Percentiles rank a stretch among this genome's conserved stretches.
phyloP scores from a whole-genome alignment of 2,329 filamentous ascomycete genomes.

The Didymellaceae sp. region DNA sequence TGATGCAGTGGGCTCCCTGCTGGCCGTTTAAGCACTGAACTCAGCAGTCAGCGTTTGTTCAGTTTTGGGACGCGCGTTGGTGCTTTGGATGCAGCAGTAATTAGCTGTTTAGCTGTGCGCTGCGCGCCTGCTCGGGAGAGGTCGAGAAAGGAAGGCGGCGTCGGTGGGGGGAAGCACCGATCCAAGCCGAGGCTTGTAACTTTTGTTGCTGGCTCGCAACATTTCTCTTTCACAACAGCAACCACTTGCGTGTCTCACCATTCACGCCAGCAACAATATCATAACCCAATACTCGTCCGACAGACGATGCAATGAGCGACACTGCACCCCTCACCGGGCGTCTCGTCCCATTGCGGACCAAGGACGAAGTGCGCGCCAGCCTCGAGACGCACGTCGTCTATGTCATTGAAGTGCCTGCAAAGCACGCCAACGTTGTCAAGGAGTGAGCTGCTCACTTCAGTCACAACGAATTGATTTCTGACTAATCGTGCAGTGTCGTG shows the following conservation, averaged over 20 bases:
- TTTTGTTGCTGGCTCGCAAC: conserved; percentile 10
- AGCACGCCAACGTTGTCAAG: conserved; percentile 74
- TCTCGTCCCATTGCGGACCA: conserved; percentile 54
- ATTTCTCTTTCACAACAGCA: conserved; percentile 2
- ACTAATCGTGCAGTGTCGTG: conserved; percentile 51
- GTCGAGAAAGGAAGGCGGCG: conserved; percentile 4
- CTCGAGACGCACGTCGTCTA: conserved; percentile 67
- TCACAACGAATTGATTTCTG: conserved; percentile 16
- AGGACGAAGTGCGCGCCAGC: conserved; percentile 57
- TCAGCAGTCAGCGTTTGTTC: too few relatives aligned
- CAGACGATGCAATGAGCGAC: conserved; percentile 37
- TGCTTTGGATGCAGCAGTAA: too few relatives aligned
- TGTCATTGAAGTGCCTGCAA: conserved; percentile 74
- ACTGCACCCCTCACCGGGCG: conserved; percentile 26
- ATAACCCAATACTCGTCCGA: conserved; percentile 3
- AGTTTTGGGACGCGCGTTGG: too few relatives aligned
- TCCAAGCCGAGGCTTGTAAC: conserved; percentile 13
- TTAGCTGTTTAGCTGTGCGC: too few relatives aligned
- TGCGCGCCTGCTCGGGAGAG: conserved; percentile 3
- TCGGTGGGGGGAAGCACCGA: conserved; percentile 14
- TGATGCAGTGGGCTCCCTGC: too few relatives aligned
- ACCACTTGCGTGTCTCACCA: conserved; percentile 8
- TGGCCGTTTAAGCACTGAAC: too few relatives aligned
- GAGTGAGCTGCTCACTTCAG: conserved; percentile 61
- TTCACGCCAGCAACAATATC: conserved; percentile 9